Conservation (phyloP, 257 asterid species). For the Datura wrightii region DNA sequence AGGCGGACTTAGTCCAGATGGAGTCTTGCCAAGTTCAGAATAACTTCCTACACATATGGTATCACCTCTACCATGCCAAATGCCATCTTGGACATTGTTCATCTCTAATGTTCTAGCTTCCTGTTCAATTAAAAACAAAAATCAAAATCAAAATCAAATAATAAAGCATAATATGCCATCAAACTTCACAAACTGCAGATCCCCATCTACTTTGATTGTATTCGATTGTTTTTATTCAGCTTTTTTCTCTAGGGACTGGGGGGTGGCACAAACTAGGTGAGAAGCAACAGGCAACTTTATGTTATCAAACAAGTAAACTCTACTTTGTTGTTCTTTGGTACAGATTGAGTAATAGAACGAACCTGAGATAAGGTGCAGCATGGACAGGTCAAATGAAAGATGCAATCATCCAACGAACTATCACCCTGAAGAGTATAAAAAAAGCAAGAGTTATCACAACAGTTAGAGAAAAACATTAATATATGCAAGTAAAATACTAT, state of each 20-base stretch:
- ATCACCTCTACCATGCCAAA: conserved; percentile 97
- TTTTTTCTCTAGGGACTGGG: neutral
- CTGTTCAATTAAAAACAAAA: conserved; percentile 50
- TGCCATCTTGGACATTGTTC: conserved; percentile 94
- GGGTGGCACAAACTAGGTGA: neutral
- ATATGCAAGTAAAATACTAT: conserved; percentile 3
- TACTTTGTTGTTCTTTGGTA: neutral
- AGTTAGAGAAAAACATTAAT: neutral
- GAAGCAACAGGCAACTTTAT: neutral
- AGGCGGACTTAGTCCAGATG: conserved; percentile 49
- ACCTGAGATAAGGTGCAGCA: conserved; percentile 95
- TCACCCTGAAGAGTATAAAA: conserved; percentile 67
- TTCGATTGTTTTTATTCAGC: neutral
- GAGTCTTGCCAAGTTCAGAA: conserved; percentile 48
- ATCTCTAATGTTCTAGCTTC: conserved; percentile 95
- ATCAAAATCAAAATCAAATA: neutral
- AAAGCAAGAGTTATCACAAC: conserved; percentile 28
- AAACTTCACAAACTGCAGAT: neutral
- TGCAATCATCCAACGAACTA: conserved; percentile 71
- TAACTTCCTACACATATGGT: conserved; percentile 79
- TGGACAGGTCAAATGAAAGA: conserved; percentile 86
- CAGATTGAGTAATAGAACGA: conserved; percentile 32
- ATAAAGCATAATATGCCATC: neutral
- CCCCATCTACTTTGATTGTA: neutral
- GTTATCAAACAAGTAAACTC: neutral